Base-by-base conservation (phyloP, 164 flowering plant genomes). In the Magnolia sinica region DNA sequence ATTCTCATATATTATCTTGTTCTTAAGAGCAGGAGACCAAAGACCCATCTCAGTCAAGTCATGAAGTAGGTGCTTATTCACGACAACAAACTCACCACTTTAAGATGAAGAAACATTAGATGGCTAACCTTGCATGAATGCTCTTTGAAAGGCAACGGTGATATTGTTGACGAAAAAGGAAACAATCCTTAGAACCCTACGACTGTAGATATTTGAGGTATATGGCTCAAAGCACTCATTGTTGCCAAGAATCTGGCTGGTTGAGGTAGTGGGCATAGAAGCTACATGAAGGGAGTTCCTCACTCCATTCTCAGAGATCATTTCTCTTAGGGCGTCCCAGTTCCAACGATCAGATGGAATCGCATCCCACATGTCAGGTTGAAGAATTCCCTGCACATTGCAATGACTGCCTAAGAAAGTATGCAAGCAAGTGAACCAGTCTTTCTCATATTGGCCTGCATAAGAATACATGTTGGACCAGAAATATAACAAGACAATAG, bases 201-300 rank as follows among this genome's bases (percentile, higher is more conserved):
- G n/a, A n/a, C 99, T 92, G 81, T 96, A 96, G 76, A 96, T 94
- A 72, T 96, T 96, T 72, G 98, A 96, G 75, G 99, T 96, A 76
- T 96, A 96, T 65, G 98, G 98, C 82, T 96, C 99, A 88, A 96
- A 96, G 78, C 99, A 96, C 78, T 94, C 98, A 79, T 96, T 96
- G 81, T 96, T 96, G 70, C 98, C 99, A 79, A 96, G 94, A 81
- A 96, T 94, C 84, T 96, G 99, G 82, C 98, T 96, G 74, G 99
- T 96, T 74, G 99, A 96, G 71, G 99, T 98, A 84, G 99, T 96
- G 8, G 99, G 99, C 99, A 94, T 96, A 7, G 97, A 97, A 24
- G 98, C 97, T 23, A 96, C 83, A 73, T 92, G 94, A 79, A 96
- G 98, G 16, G 99, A 96, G 79, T 96, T 96, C 74, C 97, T 85